A percentile compares a stretch with the other conserved stretches of the same genome.
Conservation (phyloP, 176 grass and related monocot species). For the Lolium rigidum region DNA sequence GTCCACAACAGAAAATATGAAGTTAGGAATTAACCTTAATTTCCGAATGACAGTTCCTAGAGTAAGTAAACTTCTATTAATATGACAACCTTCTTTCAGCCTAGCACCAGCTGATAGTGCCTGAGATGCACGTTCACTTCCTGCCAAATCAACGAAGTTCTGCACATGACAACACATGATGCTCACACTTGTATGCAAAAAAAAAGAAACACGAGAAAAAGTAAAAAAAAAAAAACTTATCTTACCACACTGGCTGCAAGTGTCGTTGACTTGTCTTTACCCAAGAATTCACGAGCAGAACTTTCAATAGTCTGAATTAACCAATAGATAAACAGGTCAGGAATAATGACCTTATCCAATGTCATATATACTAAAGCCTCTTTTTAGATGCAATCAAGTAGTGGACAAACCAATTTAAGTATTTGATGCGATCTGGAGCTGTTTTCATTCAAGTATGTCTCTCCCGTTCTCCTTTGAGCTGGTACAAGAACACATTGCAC, state of each 20-base stretch:
- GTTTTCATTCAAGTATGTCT: constrained; percentile 87
- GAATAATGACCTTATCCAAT: constrained; percentile 26
- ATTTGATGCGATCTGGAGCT: constrained; percentile 99
- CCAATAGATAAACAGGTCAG: constrained; percentile 48
- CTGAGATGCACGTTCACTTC: constrained; percentile 88
- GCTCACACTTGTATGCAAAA: neutral
- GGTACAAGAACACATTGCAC: constrained; percentile 34
- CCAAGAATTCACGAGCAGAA: constrained; percentile 79
- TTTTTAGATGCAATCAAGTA: constrained; percentile 36
- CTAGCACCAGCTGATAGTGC: constrained; percentile 80
- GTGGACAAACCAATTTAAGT: constrained; percentile 77
- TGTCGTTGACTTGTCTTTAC: constrained; percentile 84
- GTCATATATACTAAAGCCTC: constrained; percentile 14
- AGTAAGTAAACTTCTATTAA: constrained; percentile 91
- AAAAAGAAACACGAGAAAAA: constrained; percentile 27
- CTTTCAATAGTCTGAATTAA: constrained; percentile 83
- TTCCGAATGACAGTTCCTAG: constrained; percentile 89
- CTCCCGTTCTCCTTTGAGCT: constrained; percentile 90
- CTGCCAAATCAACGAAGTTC: constrained; percentile 97
- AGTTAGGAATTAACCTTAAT: constrained; percentile 65
- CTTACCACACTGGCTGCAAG: constrained; percentile 87
- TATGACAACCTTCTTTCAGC: constrained; percentile 95
- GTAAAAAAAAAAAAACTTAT: constrained; percentile 2
- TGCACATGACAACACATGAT: constrained; percentile 45
- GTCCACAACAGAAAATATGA: constrained; percentile 4